Conservation (phyloP, 331 rosid species). For the Cydonia oblonga region DNA sequence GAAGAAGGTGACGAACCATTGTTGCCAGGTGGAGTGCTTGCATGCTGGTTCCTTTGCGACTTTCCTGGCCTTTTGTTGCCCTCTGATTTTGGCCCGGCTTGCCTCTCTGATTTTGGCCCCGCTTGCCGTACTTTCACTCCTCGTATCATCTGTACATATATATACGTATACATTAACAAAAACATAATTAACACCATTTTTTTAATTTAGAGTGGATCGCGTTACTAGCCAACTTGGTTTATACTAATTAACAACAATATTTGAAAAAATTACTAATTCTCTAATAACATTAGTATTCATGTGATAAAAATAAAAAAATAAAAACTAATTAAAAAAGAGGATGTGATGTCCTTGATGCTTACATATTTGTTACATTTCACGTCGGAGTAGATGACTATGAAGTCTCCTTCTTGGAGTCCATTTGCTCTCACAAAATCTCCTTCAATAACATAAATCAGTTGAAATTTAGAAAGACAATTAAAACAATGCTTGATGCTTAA, state of each 20-base stretch:
- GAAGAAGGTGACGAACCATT: conserved; percentile 31
- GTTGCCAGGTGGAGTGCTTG: conserved; percentile 16
- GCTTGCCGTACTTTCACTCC: conserved; percentile 90
- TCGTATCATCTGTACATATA: conserved; percentile 54
- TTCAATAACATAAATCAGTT: background rate
- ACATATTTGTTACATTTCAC: conserved; percentile 83
- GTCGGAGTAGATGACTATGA: conserved; percentile 87
- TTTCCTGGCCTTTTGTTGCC: conserved; percentile 46
- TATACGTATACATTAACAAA: background rate
- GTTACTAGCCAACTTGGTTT: background rate
- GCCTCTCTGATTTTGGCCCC: conserved; percentile 51
- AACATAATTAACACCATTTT: background rate
- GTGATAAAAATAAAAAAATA: no score
- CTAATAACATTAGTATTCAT: no score
- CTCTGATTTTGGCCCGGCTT: conserved; percentile 60
- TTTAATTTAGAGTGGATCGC: background rate
- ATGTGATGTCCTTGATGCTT: conserved; percentile 2
- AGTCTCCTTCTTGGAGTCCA: conserved; percentile 98
- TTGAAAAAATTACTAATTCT: background rate
- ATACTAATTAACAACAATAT: no score
- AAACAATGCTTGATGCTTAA: no score
- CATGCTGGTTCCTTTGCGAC: conserved; percentile 56
- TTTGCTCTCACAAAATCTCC: conserved; percentile 97
- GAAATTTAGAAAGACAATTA: background rate
- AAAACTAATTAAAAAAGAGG: background rate